A percentile compares a stretch with the other conserved stretches of the same genome.
Evolutionary conservation across 2,329 filamentous ascomycete genomes (phyloP).

Genomic region (Tolypocladium tropicale): DNA sequence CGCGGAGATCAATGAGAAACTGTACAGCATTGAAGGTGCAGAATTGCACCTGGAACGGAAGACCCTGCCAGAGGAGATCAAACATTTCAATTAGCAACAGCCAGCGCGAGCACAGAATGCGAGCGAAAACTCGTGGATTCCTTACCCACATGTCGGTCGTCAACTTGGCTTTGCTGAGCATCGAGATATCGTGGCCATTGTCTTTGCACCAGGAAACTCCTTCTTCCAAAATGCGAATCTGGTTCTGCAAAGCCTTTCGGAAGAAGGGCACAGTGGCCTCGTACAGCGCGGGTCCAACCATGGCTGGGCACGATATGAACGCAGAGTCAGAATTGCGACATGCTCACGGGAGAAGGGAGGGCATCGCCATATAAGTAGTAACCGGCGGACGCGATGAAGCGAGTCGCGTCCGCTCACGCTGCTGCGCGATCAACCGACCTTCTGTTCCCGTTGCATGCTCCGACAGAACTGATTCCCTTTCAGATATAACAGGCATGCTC

Average conservation of each 20-base stretch:
- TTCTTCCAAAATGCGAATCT: neutral
- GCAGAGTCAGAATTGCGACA: neutral
- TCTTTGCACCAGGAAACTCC: neutral
- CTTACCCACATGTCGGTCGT: neutral
- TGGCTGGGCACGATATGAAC: neutral
- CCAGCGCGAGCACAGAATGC: neutral
- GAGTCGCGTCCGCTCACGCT: too few relatives aligned
- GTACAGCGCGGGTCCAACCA: neutral
- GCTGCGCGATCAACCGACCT: too few relatives aligned
- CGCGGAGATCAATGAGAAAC: neutral
- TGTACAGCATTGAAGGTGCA: neutral
- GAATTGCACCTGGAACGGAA: neutral
- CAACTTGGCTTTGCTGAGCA: neutral
- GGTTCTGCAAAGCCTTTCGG: neutral
- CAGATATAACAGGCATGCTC: too few relatives aligned
- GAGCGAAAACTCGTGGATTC: neutral
- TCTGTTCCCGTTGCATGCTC: too few relatives aligned
- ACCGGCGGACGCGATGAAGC: too few relatives aligned
- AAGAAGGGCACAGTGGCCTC: neutral
- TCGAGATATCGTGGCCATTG: neutral
- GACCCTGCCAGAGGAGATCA: neutral
- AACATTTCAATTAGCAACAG: neutral
- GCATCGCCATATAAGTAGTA: too few relatives aligned
- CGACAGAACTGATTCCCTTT: too few relatives aligned
- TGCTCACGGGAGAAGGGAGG: neutral